Evolutionary conservation across 2,329 filamentous ascomycete genomes (phyloP), one percentile per base, ranked within the genome.

Genomic region (Mollisia scopiformis): DNA sequence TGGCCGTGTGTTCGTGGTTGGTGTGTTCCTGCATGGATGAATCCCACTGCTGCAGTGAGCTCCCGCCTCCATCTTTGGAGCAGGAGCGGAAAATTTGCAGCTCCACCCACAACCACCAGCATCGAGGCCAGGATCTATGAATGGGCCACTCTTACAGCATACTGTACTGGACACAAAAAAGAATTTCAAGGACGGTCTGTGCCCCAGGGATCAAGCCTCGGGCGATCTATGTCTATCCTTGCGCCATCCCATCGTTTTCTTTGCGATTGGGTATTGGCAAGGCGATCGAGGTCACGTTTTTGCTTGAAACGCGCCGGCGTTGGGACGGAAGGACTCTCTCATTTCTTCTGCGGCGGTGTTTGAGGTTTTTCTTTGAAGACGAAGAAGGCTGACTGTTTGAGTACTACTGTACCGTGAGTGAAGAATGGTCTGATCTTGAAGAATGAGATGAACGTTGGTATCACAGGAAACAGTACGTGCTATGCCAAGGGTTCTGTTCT

Each of bases 131-230:
- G n/a, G n/a, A n/a, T n/a, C n/a, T n/a, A n/a, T n/a, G n/a, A n/a
- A n/a, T n/a, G n/a, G n/a, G n/a, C n/a, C n/a, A n/a, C n/a, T n/a
- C n/a, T n/a, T n/a, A n/a, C n/a, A n/a, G n/a, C n/a, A n/a, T n/a
- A n/a, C n/a, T n/a, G n/a, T n/a, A n/a, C n/a, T n/a, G n/a, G n/a
- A n/a, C n/a, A n/a, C n/a, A n/a, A n/a, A n/a, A 43, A 21, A 23
- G 33, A 41, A 46, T 56, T 46, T 47, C 6, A 47, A 47, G 33
- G 28, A 23, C 13, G 39, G 62, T 61, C 57, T 59, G 53, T 66
- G 62, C 66, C 27, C 57, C 55, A 63, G 58, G 65, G 65, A 67
- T 67, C 62, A 62, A 67, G 64, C 65, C 60, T 58, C 39, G 57
- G 65, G 50, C 58, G 62, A 67, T 64, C 62, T 46, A 3, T 65